phyloP scores from a whole-genome alignment of 305 asterid species.

The Fraxinus ornus region DNA sequence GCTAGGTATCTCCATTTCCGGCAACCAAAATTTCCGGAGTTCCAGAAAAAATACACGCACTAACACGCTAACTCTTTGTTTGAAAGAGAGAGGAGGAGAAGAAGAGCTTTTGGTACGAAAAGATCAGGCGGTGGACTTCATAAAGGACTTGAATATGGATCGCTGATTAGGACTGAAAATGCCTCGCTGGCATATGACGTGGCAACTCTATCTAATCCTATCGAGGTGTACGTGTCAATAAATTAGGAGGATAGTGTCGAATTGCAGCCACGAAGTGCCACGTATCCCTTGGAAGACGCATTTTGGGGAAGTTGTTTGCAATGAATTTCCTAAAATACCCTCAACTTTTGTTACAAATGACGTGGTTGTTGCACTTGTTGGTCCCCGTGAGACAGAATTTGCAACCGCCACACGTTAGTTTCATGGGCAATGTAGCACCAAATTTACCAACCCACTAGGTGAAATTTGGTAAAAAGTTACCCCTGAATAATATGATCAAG shows the following conservation, averaged over 20 bases:
- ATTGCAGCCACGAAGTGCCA: constrained; percentile 44
- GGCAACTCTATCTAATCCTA: constrained; percentile 24
- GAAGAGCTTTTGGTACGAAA: constrained; percentile 34
- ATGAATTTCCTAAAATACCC: constrained; percentile 33
- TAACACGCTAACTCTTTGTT: constrained; percentile 19
- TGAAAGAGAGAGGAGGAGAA: not conserved
- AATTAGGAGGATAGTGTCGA: constrained; percentile 24
- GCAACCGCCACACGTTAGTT: constrained; percentile 44
- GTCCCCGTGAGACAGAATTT: constrained; percentile 19
- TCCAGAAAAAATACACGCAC: not conserved
- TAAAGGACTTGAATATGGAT: constrained; percentile 5
- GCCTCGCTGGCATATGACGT: constrained; percentile 43
- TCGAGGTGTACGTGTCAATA: constrained; percentile 44
- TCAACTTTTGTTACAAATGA: constrained; percentile 15
- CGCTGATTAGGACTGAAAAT: constrained; percentile 35
- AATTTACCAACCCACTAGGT: constrained; percentile 21
- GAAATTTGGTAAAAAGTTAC: not conserved
- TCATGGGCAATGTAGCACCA: constrained; percentile 23
- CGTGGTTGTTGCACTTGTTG: constrained; percentile 28
- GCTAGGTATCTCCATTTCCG: constrained; percentile 44
- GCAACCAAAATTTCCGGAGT: not conserved
- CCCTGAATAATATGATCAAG: not conserved
- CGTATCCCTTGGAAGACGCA: constrained; percentile 37
- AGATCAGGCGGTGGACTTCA: constrained; percentile 23
- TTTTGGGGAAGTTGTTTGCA: not conserved